These are phyloP conservation scores for Daldinia caldariorum DNA, from an alignment of 495 filamentous ascomycete species.

Conservation along the genomic window DNA sequence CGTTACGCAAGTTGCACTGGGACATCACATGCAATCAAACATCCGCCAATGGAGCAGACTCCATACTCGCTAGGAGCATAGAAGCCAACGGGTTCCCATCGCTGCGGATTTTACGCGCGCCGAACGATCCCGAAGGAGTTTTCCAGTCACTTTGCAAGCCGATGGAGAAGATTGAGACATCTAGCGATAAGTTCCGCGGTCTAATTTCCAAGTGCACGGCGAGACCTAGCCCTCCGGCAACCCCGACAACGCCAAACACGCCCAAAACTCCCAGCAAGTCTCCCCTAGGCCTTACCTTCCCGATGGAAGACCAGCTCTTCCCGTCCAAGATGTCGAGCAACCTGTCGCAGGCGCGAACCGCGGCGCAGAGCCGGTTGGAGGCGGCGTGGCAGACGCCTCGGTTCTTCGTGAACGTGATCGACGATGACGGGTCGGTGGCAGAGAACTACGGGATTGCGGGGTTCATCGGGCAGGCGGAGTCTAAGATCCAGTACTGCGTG, in stretches of 20 bases:
- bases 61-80: constrained; percentile 78
- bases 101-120: constrained; percentile 73
- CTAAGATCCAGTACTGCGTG: constrained; percentile 67
- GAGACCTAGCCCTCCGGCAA: constrained; percentile 37
- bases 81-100: constrained; percentile 73
- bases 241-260: constrained; percentile 42
- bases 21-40: constrained; percentile 68
- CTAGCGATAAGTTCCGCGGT: constrained; percentile 51
- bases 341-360: constrained; percentile 61
- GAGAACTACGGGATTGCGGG: constrained; percentile 63
- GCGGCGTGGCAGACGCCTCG: constrained; percentile 61
- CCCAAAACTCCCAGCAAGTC: constrained; percentile 44
- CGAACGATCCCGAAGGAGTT: constrained; percentile 76
- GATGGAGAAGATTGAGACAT: constrained; percentile 47
- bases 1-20: constrained; percentile 80
- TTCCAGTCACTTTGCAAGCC: constrained; percentile 78
- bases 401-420: constrained; percentile 62
- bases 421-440: constrained; percentile 57
- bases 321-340: constrained; percentile 53
- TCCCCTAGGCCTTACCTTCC: constrained; percentile 40
- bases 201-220: constrained; percentile 46
- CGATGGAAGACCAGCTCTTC: constrained; percentile 45
- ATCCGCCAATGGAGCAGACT: constrained; percentile 65
- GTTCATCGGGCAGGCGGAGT: constrained; percentile 67
- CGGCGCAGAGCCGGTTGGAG: constrained; percentile 68